Base-by-base conservation (phyloP, 257 asterid genomes). In the Solanum peruvianum region DNA sequence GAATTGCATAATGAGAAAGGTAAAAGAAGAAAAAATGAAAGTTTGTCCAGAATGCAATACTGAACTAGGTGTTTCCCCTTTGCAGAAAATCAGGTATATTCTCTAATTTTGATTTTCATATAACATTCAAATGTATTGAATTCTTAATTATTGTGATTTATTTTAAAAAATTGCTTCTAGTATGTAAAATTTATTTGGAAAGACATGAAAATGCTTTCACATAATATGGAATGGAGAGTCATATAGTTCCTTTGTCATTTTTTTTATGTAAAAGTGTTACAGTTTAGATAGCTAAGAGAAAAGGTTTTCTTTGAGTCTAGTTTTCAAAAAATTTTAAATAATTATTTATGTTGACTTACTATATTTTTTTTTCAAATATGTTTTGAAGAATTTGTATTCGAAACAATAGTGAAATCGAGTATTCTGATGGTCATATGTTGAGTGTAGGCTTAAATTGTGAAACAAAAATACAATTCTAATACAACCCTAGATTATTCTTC, bases 21-120 rank as follows among this genome's bases (percentile, higher is more conserved):
- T 95, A 37, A 84, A 82, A 16, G 90, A 91, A 52, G 96, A 90
- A 88, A 93, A 33, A 76, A 88, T 86, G 86, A 90, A 88, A 20
- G 87, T 85, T 20, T 94, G 98, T 64, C 98, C 94, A 52, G 78
- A 87, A 52, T 95, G 98, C 91, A 87, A 90, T 77, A 87, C 86
- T 2, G 88, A 92, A 78, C 70, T 95, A 89, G 96, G 96, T 66
- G 91, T 91, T 83, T 85, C 75, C 29, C 96, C 98, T 2, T 70
- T 89, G 88, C 95, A 92, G 81, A 95, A 92, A 90, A 88, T 93
- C 86, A 95, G 92, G 97, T 93, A 82, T 25, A 2, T 20, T 20
- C 66, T 18, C 4, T 2, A 7, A 52, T 52, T 52, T 52, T 9
- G 0, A 18, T 7, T 18, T 18, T 52, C 20, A 52, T 52, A 52